phyloP scores from a whole-genome alignment of 495 filamentous ascomycete genomes.

The Talaromyces stipitatus region DNA sequence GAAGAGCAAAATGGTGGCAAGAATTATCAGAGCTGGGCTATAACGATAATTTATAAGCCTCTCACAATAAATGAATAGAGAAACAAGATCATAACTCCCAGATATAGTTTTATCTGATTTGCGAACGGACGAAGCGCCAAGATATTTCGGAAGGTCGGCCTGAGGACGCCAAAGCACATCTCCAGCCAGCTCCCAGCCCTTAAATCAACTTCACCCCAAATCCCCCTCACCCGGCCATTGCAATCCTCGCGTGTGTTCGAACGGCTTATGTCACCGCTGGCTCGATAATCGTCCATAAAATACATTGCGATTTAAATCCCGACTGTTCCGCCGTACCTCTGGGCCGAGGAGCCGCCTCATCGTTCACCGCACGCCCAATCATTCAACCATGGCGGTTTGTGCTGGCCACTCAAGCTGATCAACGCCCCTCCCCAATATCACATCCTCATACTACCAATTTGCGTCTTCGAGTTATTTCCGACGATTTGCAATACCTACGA shows the following conservation, averaged over 20 bases:
- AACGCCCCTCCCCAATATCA: background rate
- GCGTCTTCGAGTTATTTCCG: background rate
- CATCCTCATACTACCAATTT: background rate
- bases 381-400: background rate
- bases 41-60: too few relatives aligned
- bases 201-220: background rate
- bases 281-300: background rate
- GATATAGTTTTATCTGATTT: too few relatives aligned
- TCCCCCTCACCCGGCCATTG: background rate
- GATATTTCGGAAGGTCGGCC: background rate
- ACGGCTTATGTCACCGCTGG: background rate
- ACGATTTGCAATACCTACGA: background rate
- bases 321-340: background rate
- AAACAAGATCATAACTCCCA: too few relatives aligned
- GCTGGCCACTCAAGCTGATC: background rate
- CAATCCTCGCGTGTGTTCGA: background rate
- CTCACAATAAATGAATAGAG: too few relatives aligned
- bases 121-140: background rate
- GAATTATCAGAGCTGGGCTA: too few relatives aligned
- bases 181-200: background rate
- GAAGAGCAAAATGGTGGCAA: too few relatives aligned
- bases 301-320: background rate
- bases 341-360: background rate
- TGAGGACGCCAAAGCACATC: background rate
- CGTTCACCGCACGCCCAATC: background rate